Evolutionary conservation across 1,139 yeast species (phyloP).

Genomic region (Geotrichum bryndzae): DNA sequence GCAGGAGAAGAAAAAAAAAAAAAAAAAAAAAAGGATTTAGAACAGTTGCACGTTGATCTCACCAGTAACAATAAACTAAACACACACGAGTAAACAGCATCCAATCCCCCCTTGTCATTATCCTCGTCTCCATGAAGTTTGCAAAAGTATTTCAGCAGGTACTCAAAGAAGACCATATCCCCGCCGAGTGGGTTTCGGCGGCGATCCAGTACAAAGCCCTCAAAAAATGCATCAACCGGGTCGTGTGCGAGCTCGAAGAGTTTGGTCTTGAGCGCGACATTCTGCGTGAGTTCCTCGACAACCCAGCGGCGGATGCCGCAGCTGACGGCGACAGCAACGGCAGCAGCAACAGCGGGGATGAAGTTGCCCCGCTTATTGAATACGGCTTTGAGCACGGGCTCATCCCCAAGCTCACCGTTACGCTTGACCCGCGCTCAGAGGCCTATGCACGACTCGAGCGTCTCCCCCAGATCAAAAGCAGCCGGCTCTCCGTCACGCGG

Average conservation of each 20-base stretch:
- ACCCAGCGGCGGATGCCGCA: slow-evolving; percentile 5
- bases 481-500: slow-evolving; percentile 5
- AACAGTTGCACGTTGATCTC: too few relatives aligned
- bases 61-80: too few relatives aligned
- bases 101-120: not conserved
- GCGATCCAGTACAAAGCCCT: slow-evolving; percentile 69
- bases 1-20: too few relatives aligned
- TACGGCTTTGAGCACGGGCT: slow-evolving; percentile 28
- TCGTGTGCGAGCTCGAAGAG: slow-evolving; percentile 49
- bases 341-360: not conserved
- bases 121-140: slow-evolving; percentile 49
- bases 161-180: slow-evolving; percentile 54
- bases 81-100: not conserved
- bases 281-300: slow-evolving; percentile 40
- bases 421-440: slow-evolving; percentile 20
- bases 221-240: slow-evolving; percentile 58
- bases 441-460: slow-evolving; percentile 18
- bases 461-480: slow-evolving; percentile 14
- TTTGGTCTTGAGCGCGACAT: slow-evolving; percentile 41
- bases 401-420: slow-evolving; percentile 25
- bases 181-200: slow-evolving; percentile 60
- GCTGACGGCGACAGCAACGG: not conserved
- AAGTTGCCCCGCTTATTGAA: slow-evolving; percentile 10
- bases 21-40: too few relatives aligned
- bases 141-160: slow-evolving; percentile 65